Evolutionary conservation across 805 yeast species (phyloP).

Genomic region (Yamadazyma scolyti): DNA sequence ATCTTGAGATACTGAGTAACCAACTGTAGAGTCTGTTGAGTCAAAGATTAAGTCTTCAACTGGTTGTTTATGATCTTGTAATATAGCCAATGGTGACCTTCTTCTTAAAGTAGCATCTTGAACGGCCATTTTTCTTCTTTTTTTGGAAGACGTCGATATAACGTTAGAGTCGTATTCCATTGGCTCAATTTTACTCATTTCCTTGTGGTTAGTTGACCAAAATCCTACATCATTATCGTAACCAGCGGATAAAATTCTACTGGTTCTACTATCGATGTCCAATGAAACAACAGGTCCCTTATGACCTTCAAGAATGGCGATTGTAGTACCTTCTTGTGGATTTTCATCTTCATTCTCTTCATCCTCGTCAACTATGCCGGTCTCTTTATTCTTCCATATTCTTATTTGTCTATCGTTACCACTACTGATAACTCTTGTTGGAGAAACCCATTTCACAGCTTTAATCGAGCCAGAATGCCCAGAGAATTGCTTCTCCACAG

Average conservation of each 20-base stretch:
- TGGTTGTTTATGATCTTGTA: slow-evolving; percentile 82
- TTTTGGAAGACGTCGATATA: slow-evolving; percentile 76
- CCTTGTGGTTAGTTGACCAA: slow-evolving; percentile 87
- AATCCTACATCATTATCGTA: slow-evolving; percentile 76
- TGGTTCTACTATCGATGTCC: slow-evolving; percentile 51
- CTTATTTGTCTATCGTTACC: slow-evolving; percentile 89
- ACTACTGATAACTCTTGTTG: slow-evolving; percentile 73
- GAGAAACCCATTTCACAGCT: slow-evolving; percentile 74
- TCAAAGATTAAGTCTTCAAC: slow-evolving; percentile 85
- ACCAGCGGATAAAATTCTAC: slow-evolving; percentile 77
- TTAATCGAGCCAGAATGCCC: slow-evolving; percentile 90
- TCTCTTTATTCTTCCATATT: slow-evolving; percentile 73
- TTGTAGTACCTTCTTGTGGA: slow-evolving; percentile 66
- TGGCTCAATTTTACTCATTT: slow-evolving; percentile 62
- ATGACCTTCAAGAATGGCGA: slow-evolving; percentile 88
- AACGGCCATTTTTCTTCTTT: slow-evolving; percentile 79
- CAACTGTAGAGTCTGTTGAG: slow-evolving; percentile 69
- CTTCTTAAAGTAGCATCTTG: slow-evolving; percentile 73
- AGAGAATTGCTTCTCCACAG: slow-evolving; percentile 70
- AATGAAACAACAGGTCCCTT: slow-evolving; percentile 79
- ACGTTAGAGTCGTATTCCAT: slow-evolving; percentile 42
- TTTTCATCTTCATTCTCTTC: slow-evolving; percentile 28
- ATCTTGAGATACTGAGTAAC: slow-evolving; percentile 92
- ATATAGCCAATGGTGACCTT: slow-evolving; percentile 73
- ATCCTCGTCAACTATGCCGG: slow-evolving; percentile 21